Base-by-base conservation (phyloP, 306 rosid genomes). In the Erythrophleum fordii region DNA sequence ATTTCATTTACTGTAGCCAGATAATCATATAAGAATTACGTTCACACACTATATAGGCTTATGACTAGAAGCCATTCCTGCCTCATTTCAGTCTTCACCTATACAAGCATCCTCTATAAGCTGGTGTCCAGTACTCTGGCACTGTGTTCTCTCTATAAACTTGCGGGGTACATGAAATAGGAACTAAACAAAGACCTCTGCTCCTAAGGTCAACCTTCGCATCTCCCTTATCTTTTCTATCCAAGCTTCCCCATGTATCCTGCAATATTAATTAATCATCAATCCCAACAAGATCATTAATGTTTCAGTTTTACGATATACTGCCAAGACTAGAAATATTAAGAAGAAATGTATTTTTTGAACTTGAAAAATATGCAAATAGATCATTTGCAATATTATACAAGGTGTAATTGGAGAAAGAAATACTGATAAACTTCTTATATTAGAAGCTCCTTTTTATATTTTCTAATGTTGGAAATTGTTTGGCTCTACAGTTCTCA, bases 121-220 rank as follows among this genome's bases (percentile, higher is more conserved):
- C 80, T 45, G 98, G 98, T 13, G 99, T 89, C 99, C 97, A 95
- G 76, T 91, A 91, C 71, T 95, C 97, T n/a, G 99, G 92, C 53
- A 91, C 97, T 12, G 81, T 85, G 59, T 88, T 91, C 56, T 95
- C 99, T 72, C 96, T 90, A 60, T 83, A 93, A 77, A 89, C 88
- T 18, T 89, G 89, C 41, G 99, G 98, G 0, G 96, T 88, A 66
- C 91, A 95, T 64, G 98, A 93, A 56, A 89, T 80, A 0, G 99
- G 99, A 90, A 90, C 97, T 42, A 95, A 83, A 81, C 99, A 93
- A 25, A 95, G 97, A 6, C 99, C 98, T 88, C 86, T 89, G 52
- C 93, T 90, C 83, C 80, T 84, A 62, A 95, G 89, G 41, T 95
- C 99, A 26, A 72, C 6, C 80, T 84, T 90, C 42, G 37, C 48